These are phyloP conservation scores for Aspergillus fructus DNA, from an alignment of 2,329 filamentous ascomycete genomes.

Conservation along the genomic window DNA sequence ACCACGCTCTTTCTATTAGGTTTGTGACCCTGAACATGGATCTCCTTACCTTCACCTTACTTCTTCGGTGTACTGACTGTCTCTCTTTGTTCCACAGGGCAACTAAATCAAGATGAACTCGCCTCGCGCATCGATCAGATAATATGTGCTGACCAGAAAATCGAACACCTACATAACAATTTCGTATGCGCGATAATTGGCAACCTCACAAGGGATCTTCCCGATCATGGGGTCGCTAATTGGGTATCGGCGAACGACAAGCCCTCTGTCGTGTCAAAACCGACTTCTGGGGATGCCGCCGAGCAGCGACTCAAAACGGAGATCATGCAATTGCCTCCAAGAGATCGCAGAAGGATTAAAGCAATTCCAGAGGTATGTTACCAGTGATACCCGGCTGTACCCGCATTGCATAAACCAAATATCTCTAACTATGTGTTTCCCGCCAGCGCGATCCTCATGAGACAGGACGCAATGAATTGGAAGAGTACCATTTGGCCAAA, in stretches of 20 bases:
- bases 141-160: slow-evolving; percentile 52
- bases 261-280: slow-evolving; percentile 49
- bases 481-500: slow-evolving; percentile 47
- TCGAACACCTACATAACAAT: slow-evolving; percentile 62
- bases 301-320: slow-evolving; percentile 65
- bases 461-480: slow-evolving; percentile 32
- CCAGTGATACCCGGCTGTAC: neutral
- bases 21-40: slow-evolving; percentile 28
- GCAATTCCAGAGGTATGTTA: slow-evolving; percentile 49
- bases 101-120: slow-evolving; percentile 62
- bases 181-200: slow-evolving; percentile 59
- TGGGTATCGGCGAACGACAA: slow-evolving; percentile 64
- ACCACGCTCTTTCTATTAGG: slow-evolving; percentile 59
- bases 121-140: slow-evolving; percentile 56
- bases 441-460: slow-evolving; percentile 38
- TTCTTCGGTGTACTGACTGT: slow-evolving; percentile 15
- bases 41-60: neutral
- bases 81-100: slow-evolving; percentile 41
- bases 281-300: slow-evolving; percentile 57
- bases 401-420: neutral
- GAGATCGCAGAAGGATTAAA: slow-evolving; percentile 61
- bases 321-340: slow-evolving; percentile 61
- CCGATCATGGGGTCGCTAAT: slow-evolving; percentile 61
- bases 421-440: slow-evolving; percentile 10
- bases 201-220: slow-evolving; percentile 60